Conservation (phyloP, 805 yeast genomes). For the Scheffersomyces coipomensis region DNA sequence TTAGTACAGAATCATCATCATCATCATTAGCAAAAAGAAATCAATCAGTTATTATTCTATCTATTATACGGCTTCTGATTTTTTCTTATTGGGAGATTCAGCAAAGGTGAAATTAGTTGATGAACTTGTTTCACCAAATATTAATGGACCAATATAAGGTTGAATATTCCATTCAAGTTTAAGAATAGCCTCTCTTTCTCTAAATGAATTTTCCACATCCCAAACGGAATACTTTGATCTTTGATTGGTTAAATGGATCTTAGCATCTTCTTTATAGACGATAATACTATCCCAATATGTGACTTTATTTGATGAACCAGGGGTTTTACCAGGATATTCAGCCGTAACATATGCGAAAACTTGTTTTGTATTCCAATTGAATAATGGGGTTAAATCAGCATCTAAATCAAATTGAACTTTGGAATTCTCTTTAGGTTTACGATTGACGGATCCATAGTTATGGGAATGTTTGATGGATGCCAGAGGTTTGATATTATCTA, state of each 20-base stretch:
- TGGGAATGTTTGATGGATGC: slow-evolving; percentile 54
- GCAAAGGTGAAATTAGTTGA: slow-evolving; percentile 30
- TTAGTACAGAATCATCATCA: no score
- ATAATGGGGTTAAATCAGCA: slow-evolving; percentile 71
- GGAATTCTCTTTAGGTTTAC: slow-evolving; percentile 74
- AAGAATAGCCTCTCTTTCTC: slow-evolving; percentile 64
- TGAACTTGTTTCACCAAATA: slow-evolving; percentile 56
- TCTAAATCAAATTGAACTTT: slow-evolving; percentile 70
- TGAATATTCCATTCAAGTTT: slow-evolving; percentile 88
- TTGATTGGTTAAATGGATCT: slow-evolving; percentile 47
- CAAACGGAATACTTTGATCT: slow-evolving; percentile 82
- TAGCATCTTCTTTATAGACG: slow-evolving; percentile 55
- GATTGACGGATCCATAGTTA: slow-evolving; percentile 64
- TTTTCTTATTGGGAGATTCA: slow-evolving; percentile 12
- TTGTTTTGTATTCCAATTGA: slow-evolving; percentile 97
- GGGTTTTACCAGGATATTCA: slow-evolving; percentile 59
- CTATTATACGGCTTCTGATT: slow-evolving; percentile 5
- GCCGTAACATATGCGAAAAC: slow-evolving; percentile 90
- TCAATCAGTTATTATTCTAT: neutral
- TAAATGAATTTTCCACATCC: slow-evolving; percentile 68
- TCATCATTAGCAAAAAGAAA: neutral
- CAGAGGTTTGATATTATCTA: slow-evolving; percentile 32
- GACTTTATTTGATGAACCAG: slow-evolving; percentile 56
- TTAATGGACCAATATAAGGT: slow-evolving; percentile 81
- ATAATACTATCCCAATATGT: slow-evolving; percentile 92